Evolutionary conservation across 805 yeast species (phyloP).

Genomic region (Candida fluviatilis): DNA sequence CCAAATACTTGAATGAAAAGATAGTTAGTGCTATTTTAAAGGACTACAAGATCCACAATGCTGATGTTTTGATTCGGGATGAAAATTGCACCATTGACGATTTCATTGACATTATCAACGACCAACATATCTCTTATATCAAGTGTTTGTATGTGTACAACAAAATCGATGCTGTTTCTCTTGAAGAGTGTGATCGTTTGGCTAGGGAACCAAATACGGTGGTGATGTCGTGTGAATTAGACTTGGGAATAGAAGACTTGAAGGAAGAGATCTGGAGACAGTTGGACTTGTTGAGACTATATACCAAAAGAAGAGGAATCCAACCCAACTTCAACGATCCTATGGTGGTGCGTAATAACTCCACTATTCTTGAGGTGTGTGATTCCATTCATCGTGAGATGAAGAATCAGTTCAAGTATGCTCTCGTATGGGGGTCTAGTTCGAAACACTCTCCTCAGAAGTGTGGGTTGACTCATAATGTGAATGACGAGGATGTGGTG

Average conservation of each 20-base stretch:
- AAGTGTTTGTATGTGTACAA: constrained; percentile 92
- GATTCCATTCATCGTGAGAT: constrained; percentile 90
- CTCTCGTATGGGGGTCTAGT: constrained; percentile 94
- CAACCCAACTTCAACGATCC: constrained; percentile 84
- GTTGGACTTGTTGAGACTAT: constrained; percentile 71
- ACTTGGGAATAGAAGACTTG: constrained; percentile 80
- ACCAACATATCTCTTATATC: constrained; percentile 79
- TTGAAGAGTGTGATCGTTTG: constrained; percentile 88
- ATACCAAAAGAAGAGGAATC: constrained; percentile 83
- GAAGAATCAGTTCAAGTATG: constrained; percentile 88
- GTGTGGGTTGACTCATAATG: constrained; percentile 81
- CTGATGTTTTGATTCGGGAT: constrained; percentile 87
- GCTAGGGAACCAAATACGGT: constrained; percentile 92
- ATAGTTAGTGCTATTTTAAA: constrained; percentile 71
- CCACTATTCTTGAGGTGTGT: constrained; percentile 83
- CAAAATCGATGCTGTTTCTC: constrained; percentile 90
- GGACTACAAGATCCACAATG: constrained; percentile 88
- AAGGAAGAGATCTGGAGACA: constrained; percentile 93
- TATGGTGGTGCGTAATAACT: constrained; percentile 77
- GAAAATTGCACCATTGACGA: constrained; percentile 89
- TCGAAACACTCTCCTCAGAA: constrained; percentile 96
- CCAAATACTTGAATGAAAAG: constrained; percentile 76
- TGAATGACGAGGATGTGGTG: constrained; percentile 93
- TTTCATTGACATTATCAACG: constrained; percentile 84
- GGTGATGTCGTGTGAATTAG: constrained; percentile 89